Percentiles rank a stretch among this genome's conserved stretches.
Evolutionary conservation across 208 protist genomes (phyloP).

Genomic region (Acanthamoeba culbertsoni): DNA sequence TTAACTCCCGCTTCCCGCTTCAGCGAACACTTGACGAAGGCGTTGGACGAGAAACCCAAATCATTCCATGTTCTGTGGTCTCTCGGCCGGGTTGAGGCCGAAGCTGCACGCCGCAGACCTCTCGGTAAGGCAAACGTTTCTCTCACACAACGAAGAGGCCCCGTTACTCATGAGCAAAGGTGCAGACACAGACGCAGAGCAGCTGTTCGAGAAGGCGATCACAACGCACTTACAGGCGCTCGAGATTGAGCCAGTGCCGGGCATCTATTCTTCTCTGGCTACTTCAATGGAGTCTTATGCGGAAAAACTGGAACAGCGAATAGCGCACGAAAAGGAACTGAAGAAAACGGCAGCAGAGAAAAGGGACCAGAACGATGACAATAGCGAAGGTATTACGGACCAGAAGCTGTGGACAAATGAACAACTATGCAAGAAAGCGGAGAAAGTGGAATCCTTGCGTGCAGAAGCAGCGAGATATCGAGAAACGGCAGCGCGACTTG

Average conservation of each 20-base stretch:
- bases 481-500: neutral
- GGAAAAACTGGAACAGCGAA: neutral
- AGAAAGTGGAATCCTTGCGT: neutral
- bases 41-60: neutral
- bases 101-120: neutral
- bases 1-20: no score
- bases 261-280: neutral
- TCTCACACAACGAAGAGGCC: neutral
- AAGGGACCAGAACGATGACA: neutral
- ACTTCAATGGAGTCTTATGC: neutral
- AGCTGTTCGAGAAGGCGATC: constrained; percentile 28
- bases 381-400: neutral
- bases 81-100: neutral
- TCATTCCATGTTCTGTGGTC: neutral
- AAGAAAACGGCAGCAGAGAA: neutral
- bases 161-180: neutral
- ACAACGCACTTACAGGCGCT: neutral
- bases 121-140: neutral
- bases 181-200: neutral
- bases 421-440: neutral
- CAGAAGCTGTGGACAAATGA: neutral
- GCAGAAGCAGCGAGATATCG: neutral
- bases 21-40: neutral
- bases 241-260: constrained; percentile 13
- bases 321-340: neutral